Conservation (phyloP, 305 asterid genomes). For the Salvia sclarea region DNA sequence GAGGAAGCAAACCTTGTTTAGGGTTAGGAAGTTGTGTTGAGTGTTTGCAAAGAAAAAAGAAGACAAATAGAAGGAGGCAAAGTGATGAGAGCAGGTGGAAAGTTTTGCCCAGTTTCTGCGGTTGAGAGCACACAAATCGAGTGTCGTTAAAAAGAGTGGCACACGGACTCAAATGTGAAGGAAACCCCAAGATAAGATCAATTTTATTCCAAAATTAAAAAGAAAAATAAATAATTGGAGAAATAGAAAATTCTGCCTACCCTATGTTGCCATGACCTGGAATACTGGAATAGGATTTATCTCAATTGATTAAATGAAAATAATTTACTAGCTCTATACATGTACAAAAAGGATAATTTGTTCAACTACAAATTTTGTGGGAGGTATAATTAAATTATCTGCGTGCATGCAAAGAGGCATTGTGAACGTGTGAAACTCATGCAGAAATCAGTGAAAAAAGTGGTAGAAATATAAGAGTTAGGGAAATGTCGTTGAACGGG, state of each 20-base stretch:
- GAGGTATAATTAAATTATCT: neutral
- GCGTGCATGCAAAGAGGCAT: conserved; percentile 8
- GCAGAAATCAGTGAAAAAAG: conserved; percentile 17
- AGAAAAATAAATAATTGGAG: neutral
- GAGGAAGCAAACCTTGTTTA: conserved; percentile 24
- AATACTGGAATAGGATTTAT: conserved; percentile 12
- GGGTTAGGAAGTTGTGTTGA: conserved; percentile 28
- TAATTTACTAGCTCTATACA: neutral
- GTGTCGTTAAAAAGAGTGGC: conserved; percentile 37
- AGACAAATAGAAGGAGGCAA: conserved; percentile 36
- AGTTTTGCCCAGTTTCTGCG: conserved; percentile 33
- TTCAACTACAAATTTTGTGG: neutral
- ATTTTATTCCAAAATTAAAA: neutral
- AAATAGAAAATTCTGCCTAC: neutral
- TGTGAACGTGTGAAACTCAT: conserved; percentile 8
- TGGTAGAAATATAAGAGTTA: conserved; percentile 21
- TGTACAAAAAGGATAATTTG: neutral
- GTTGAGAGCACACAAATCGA: conserved; percentile 42
- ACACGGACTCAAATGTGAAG: conserved; percentile 2
- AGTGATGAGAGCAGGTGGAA: conserved; percentile 33
- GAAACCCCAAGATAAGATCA: neutral
- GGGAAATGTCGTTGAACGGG: conserved; percentile 70
- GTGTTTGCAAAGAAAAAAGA: conserved; percentile 39
- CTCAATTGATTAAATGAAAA: neutral
- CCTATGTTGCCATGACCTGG: conserved; percentile 19